These are phyloP conservation scores for Aspergillus taichungensis DNA, from an alignment of 495 filamentous ascomycete genomes.

Conservation along the genomic window DNA sequence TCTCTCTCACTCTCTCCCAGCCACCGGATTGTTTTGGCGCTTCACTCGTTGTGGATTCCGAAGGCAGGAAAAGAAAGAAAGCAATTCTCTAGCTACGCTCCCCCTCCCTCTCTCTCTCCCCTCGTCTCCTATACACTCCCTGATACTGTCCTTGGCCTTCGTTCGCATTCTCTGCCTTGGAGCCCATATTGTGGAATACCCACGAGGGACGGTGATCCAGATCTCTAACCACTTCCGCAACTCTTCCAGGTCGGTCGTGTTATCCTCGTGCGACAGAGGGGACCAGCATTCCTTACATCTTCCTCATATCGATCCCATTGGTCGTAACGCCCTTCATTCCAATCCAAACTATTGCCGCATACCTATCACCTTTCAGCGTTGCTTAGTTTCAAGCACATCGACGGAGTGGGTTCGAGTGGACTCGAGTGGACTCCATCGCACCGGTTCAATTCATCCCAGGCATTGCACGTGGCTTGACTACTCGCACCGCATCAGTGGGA, in stretches of 20 bases:
- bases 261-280: neutral
- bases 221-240: no score
- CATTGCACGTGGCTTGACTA: no score
- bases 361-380: no score
- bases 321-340: no score
- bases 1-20: constrained; percentile 9
- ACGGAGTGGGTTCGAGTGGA: no score
- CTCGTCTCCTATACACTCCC: constrained; percentile 13
- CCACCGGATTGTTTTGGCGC: constrained; percentile 12
- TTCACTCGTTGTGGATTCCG: constrained; percentile 3
- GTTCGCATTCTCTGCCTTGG: constrained; percentile 2
- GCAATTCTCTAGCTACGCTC: constrained; percentile 27
- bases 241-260: constrained; percentile 11
- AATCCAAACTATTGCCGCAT: no score
- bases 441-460: no score
- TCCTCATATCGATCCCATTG: no score
- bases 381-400: no score
- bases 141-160: constrained; percentile 9
- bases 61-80: constrained; percentile 21
- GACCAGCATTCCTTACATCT: constrained; percentile 10
- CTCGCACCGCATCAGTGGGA: no score
- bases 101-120: constrained; percentile 22
- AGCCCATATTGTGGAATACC: constrained; percentile 1
- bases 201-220: neutral
- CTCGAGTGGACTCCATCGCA: no score